Base-by-base conservation (phyloP, 441 rosid genomes). In the Pelargonium myrrhifolium region DNA sequence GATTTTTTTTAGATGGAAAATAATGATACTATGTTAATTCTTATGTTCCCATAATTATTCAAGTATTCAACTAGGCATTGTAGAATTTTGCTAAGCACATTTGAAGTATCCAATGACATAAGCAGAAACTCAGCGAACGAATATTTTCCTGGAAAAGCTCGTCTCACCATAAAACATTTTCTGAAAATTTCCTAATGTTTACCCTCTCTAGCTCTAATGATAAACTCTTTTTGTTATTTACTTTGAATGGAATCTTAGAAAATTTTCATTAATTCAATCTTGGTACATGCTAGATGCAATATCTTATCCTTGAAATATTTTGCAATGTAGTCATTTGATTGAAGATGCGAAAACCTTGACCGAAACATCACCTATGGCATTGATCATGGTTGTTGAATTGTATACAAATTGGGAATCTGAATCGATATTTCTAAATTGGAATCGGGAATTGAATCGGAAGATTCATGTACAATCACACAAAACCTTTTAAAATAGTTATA, bases 51-150 rank as follows among this genome's bases (percentile, higher is more conserved):
- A 18, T 55, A 53, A 55, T 24, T n/a, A n/a, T n/a, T n/a, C n/a
- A n/a, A n/a, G n/a, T 9, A 55, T 20, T 55, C 61, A 58, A 58
- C 62, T 58, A 21, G 24, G 35, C 62, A 58, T 21, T 58, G 31
- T 11, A 58, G 62, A 58, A 58, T 58, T 58, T 58, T 22, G 35
- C 10, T 3, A 58, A 58, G 62, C 21, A 21, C n/a, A n/a, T 15
- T 51, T 58, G 4, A 58, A 22, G 12, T 58, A 21, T 21, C 28
- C 21, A 58, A 12, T 58, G 62, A 21, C 24, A 17, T 20, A 58
- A 10, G 11, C 35, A 22, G 31, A 58, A 28, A 14, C n/a, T 58
- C 26, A 22, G 24, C 31, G 26, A 10, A 58, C 2, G 22, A 58
- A 58, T 56, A 56, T 21, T 20, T 20, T 21, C 31, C 10, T 56